Base-by-base conservation (phyloP, 495 filamentous ascomycete genomes). In the Daldinia caldariorum region DNA sequence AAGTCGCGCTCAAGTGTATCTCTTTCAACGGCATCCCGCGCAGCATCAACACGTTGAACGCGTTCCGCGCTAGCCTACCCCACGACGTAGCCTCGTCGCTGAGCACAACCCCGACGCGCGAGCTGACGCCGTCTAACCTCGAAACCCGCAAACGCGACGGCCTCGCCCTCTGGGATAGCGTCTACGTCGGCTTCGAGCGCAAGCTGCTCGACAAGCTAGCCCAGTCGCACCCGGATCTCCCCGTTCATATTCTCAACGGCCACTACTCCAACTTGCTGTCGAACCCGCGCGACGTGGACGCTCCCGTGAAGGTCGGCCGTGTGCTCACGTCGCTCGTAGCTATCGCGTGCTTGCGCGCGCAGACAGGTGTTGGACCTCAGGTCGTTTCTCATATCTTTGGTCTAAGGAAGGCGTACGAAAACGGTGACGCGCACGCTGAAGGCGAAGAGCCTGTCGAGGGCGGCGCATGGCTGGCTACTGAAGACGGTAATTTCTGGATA, bases 11-110 rank as follows among this genome's bases (percentile, higher is more conserved):
- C 45, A 94, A 94, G 76, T 93, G 91, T 78, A 93, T 94, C 75
- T 87, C 86, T 49, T 92, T 94, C 83, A 94, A 94, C 79, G 91
- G 91, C 41, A 91, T 94, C 71, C 91, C 91, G 3, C 87, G 91
- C 59, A 91, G 87, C 53, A 94, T 94, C 77, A 94, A 94, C 82
- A 87, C 83, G 68, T 87, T 94, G 0, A 85, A 84, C 70, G 87
- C 87, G 58, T 93, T 94, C 83, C 83, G 81, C 49, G 74, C 79
- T 41, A 79, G 78, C 41, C 82, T 90, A 6, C 89, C 90, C 0
- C 49, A 75, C 4, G 69, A 79, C 54, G 80, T 90, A 29, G 65
- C 75, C 14, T 68, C 78, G 1, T 51, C 73, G 1, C 80, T 90
- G 3, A 79, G 83, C 32, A 85, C 77, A 4, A 79, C 73, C 4